A percentile compares a stretch with the other conserved stretches of the same genome.
phyloP scores from a whole-genome alignment of 2,329 filamentous ascomycete genomes.

The Penicillium brevicompactum region DNA sequence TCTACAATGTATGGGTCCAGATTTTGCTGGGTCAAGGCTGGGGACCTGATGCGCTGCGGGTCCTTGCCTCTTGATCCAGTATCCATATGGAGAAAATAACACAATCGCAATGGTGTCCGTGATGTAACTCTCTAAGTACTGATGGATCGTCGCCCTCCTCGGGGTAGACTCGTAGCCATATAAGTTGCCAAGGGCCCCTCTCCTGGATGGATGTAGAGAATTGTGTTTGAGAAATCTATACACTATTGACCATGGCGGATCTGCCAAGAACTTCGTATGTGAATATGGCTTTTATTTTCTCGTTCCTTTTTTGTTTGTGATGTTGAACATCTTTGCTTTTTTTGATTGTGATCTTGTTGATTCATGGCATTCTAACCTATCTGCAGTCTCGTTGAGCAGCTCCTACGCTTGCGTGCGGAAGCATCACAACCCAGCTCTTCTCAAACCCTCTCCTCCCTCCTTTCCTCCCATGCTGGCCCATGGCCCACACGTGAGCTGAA shows the following conservation, averaged over 20 bases:
- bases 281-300: background rate
- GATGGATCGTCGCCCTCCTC: background rate
- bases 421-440: constrained; percentile 14
- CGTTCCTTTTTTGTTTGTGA: background rate
- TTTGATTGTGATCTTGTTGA: background rate
- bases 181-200: background rate
- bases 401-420: constrained; percentile 13
- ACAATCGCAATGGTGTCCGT: background rate
- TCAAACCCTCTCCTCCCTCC: constrained; percentile 12
- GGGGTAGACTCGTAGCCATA: background rate
- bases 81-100: background rate
- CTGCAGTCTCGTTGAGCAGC: constrained; percentile 14
- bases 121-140: background rate
- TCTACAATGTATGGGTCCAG: background rate
- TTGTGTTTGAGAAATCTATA: background rate
- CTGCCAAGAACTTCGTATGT: constrained; percentile 6
- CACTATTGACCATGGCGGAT: constrained; percentile 3
- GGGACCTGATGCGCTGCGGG: background rate
- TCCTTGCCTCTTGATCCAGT: background rate
- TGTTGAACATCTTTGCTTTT: background rate
- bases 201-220: background rate
- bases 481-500: constrained; percentile 16
- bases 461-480: constrained; percentile 12
- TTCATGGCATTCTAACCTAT: constrained; percentile 5
- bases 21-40: background rate